A percentile compares a stretch with the other conserved stretches of the same genome.
Conservation (phyloP, 495 filamentous ascomycete genomes). For the Thozetella sp. region DNA sequence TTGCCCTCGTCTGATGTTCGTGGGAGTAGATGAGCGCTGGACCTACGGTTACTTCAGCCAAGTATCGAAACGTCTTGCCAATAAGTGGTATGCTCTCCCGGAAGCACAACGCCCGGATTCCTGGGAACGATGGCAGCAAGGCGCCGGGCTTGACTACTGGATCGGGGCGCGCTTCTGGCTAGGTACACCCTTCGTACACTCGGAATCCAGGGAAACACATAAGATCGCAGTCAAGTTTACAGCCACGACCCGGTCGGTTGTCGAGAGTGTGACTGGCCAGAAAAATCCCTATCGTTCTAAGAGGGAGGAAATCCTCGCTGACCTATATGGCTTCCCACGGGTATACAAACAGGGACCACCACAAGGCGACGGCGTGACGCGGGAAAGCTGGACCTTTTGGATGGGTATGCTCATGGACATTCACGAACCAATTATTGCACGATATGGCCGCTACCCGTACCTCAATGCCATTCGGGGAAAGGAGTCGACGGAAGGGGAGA, state of each 20-base stretch:
- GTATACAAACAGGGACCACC: constrained; percentile 7
- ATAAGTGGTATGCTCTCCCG: constrained; percentile 10
- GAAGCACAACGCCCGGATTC: constrained; percentile 8
- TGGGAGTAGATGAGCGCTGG: constrained; percentile 19
- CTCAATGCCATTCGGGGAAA: constrained; percentile 17
- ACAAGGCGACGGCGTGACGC: constrained; percentile 11
- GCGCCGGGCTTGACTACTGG: constrained; percentile 18
- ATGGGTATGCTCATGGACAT: constrained; percentile 19
- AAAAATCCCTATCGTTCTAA: constrained; percentile 10
- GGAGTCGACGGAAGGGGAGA: constrained; percentile 11
- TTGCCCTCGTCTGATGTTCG: constrained; percentile 14
- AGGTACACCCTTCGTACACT: constrained; percentile 16
- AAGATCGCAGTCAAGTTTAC: constrained; percentile 8
- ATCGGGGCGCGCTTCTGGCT: constrained; percentile 14
- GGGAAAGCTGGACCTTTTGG: constrained; percentile 18
- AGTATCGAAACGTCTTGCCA: constrained; percentile 12
- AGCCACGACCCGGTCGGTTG: constrained; percentile 8
- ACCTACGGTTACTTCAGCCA: constrained; percentile 18
- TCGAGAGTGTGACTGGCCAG: constrained; percentile 11
- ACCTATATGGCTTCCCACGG: constrained; percentile 13
- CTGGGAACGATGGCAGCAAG: constrained; percentile 14
- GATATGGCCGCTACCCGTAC: constrained; percentile 21
- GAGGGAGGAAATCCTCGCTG: constrained; percentile 5
- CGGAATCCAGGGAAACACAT: constrained; percentile 5
- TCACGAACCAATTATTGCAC: constrained; percentile 19